phyloP scores from a whole-genome alignment of 345 rosid species.

The Hibiscus tridactylites region DNA sequence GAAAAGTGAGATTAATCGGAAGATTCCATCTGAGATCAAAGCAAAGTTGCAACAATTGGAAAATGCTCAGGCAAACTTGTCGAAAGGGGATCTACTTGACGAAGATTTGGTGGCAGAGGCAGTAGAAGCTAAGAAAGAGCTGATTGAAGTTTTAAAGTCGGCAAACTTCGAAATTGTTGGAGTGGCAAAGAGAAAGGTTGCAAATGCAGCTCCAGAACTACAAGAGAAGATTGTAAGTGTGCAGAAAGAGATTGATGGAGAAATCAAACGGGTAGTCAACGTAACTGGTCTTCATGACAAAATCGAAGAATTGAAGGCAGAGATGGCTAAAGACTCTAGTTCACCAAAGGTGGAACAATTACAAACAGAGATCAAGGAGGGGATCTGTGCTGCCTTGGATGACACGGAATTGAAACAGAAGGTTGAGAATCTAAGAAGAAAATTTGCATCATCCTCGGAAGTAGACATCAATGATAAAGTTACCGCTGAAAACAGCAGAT shows the following conservation, averaged over 20 bases:
- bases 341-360: slow-evolving; percentile 16
- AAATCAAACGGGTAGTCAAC: slow-evolving; percentile 23
- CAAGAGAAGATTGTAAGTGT: slow-evolving; percentile 17
- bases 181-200: slow-evolving; percentile 17
- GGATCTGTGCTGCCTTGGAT: slow-evolving; percentile 24
- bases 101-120: slow-evolving; percentile 20
- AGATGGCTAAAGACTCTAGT: slow-evolving; percentile 18
- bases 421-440: slow-evolving; percentile 25
- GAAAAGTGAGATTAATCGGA: slow-evolving; percentile 24
- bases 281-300: slow-evolving; percentile 19
- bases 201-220: slow-evolving; percentile 17
- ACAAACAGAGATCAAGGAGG: slow-evolving; percentile 27
- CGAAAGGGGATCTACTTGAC: slow-evolving; percentile 21
- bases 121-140: slow-evolving; percentile 21
- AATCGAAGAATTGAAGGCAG: slow-evolving; percentile 29
- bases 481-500: slow-evolving; percentile 27
- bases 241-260: slow-evolving; percentile 25
- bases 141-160: slow-evolving; percentile 21
- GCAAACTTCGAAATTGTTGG: slow-evolving; percentile 29
- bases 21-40: slow-evolving; percentile 27
- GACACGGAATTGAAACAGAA: slow-evolving; percentile 19
- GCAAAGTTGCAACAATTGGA: slow-evolving; percentile 23
- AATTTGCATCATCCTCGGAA: slow-evolving; percentile 16
- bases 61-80: slow-evolving; percentile 20
- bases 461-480: slow-evolving; percentile 5